phyloP scores from a whole-genome alignment of 345 rosid species.

The Murraya koenigii region DNA sequence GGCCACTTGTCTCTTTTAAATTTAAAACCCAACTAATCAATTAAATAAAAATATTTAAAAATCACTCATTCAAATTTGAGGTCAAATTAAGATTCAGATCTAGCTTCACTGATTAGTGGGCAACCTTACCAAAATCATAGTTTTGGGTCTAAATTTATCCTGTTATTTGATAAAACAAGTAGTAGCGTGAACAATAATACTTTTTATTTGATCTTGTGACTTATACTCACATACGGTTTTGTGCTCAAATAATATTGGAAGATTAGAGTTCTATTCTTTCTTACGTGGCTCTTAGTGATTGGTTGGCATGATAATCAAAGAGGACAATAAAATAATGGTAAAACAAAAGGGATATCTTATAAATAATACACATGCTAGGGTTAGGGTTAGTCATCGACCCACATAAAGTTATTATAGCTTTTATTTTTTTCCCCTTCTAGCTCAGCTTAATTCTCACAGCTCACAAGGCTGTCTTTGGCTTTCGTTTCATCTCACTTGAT shows the following conservation, averaged over 20 bases:
- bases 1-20: too few relatives aligned
- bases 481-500: neutral
- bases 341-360: slow-evolving; percentile 32
- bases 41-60: too few relatives aligned
- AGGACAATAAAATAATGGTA: slow-evolving; percentile 35
- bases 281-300: slow-evolving; percentile 27
- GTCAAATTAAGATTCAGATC: too few relatives aligned
- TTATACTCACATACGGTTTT: neutral
- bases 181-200: neutral
- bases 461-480: slow-evolving; percentile 10
- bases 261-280: neutral
- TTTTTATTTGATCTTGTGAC: neutral
- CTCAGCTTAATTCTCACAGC: slow-evolving; percentile 5
- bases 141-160: too few relatives aligned
- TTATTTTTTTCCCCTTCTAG: neutral
- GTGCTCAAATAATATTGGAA: neutral
- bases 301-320: slow-evolving; percentile 29
- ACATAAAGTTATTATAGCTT: slow-evolving; percentile 20
- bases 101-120: too few relatives aligned
- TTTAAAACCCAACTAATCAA: too few relatives aligned
- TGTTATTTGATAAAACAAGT: neutral
- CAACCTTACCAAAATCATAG: too few relatives aligned
- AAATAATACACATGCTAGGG: slow-evolving; percentile 45
- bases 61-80: too few relatives aligned
- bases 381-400: slow-evolving; percentile 53